Conservation (phyloP, 1,284 basidiomycete species). For the Trichosporon ovoides region DNA sequence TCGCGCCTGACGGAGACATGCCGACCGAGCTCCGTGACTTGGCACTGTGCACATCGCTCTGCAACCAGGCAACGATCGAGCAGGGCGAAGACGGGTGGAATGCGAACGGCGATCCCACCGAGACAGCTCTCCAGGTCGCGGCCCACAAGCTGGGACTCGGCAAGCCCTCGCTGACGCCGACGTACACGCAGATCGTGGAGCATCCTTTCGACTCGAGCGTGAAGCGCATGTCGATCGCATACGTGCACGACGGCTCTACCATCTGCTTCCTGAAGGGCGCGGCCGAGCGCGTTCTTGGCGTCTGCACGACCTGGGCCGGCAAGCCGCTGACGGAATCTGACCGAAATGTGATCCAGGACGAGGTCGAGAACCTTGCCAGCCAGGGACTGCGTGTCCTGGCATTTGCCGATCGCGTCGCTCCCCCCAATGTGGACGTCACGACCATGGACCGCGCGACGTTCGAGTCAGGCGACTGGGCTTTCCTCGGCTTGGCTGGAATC, state of each 20-base stretch:
- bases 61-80: slow-evolving; percentile 52
- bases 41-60: slow-evolving; percentile 50
- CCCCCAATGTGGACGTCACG: slow-evolving; percentile 41
- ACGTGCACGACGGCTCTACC: slow-evolving; percentile 25
- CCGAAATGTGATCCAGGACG: slow-evolving; percentile 51
- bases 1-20: not conserved
- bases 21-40: slow-evolving; percentile 40
- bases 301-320: slow-evolving; percentile 49
- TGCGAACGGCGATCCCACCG: slow-evolving; percentile 65
- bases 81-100: slow-evolving; percentile 56
- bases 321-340: slow-evolving; percentile 25
- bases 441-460: slow-evolving; percentile 53
- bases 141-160: slow-evolving; percentile 54
- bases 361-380: slow-evolving; percentile 55
- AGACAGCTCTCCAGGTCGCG: slow-evolving; percentile 62
- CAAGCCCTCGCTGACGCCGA: slow-evolving; percentile 37
- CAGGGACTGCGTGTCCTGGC: slow-evolving; percentile 57
- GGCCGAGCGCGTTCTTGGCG: slow-evolving; percentile 59
- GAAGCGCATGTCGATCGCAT: slow-evolving; percentile 60
- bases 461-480: slow-evolving; percentile 55
- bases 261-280: slow-evolving; percentile 58
- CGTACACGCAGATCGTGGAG: slow-evolving; percentile 47
- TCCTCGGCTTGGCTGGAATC: slow-evolving; percentile 63
- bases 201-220: slow-evolving; percentile 61
- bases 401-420: slow-evolving; percentile 49